Conservation (phyloP, 2,329 filamentous ascomycete genomes). For the Alternaria angustiovoidea region DNA sequence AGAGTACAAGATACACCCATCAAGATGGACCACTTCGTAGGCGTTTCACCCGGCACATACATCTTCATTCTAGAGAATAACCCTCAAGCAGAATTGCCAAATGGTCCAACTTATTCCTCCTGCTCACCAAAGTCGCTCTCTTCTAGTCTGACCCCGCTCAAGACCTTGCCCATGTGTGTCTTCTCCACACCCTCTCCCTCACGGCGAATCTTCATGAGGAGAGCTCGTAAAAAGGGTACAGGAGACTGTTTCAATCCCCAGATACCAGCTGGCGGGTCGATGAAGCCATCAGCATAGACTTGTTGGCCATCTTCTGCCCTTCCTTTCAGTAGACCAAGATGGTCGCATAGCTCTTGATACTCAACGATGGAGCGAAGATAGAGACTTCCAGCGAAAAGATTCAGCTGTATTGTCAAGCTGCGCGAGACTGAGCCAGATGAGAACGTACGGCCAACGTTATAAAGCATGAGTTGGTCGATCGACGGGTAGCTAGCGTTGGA, state of each 20-base stretch:
- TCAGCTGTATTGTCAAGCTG: constrained; percentile 59
- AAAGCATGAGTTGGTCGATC: constrained; percentile 60
- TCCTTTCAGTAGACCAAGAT: constrained; percentile 59
- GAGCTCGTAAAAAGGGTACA: constrained; percentile 51
- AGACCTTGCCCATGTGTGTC: constrained; percentile 56
- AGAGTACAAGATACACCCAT: not conserved
- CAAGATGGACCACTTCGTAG: not conserved
- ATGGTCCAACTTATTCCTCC: not conserved
- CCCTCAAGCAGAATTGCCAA: not conserved
- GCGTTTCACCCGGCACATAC: not conserved
- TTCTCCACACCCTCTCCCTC: constrained; percentile 51
- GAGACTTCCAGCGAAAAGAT: constrained; percentile 73
- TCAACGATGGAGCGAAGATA: constrained; percentile 65
- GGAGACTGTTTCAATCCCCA: constrained; percentile 52
- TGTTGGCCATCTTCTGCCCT: constrained; percentile 27
- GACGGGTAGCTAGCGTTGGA: constrained; percentile 42
- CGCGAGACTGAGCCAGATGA: constrained; percentile 20
- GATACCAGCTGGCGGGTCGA: constrained; percentile 36
- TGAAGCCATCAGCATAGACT: constrained; percentile 48
- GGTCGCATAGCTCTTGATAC: constrained; percentile 62
- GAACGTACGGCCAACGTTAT: constrained; percentile 43
- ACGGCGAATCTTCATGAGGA: constrained; percentile 43
- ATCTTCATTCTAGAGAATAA: not conserved
- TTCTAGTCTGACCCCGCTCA: constrained; percentile 50
- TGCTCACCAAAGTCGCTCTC: constrained; percentile 38